Evolutionary conservation across 768 basidiomycete genomes (phyloP).

Genomic region (Kwoniella sp.): DNA sequence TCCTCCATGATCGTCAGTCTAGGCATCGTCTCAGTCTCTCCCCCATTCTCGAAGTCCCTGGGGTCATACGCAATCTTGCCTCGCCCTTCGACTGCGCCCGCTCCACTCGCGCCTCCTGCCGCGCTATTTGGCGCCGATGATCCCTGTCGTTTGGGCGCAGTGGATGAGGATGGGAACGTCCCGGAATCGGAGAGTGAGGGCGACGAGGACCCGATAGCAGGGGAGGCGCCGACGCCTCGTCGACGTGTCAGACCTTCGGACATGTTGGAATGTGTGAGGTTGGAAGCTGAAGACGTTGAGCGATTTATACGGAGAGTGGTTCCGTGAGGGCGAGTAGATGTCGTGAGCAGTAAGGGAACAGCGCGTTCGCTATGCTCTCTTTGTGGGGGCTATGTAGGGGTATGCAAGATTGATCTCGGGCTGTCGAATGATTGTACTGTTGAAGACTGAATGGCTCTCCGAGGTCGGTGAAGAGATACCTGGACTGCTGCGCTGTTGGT

Average conservation of each 20-base stretch:
- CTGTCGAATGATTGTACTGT: background rate
- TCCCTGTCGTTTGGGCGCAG: conserved; percentile 26
- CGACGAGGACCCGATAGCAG: conserved; percentile 32
- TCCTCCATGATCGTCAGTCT: conserved; percentile 95
- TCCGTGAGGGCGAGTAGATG: too few species aligned
- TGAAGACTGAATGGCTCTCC: too few species aligned
- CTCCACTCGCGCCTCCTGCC: conserved; percentile 40
- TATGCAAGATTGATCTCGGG: too few species aligned
- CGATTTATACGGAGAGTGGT: too few species aligned
- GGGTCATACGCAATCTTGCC: conserved; percentile 92
- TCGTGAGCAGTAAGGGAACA: too few species aligned
- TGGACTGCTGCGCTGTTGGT: too few species aligned
- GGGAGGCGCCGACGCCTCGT: conserved; percentile 46
- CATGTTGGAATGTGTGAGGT: conserved; percentile 21
- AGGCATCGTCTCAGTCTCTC: conserved; percentile 69
- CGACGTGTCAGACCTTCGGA: conserved; percentile 55
- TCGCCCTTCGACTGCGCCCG: conserved; percentile 75
- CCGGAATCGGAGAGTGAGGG: conserved; percentile 25
- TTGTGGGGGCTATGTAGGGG: too few species aligned
- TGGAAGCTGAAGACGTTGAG: background rate
- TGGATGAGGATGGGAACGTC: conserved; percentile 26
- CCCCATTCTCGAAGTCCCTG: conserved; percentile 67
- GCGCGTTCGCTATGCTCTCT: too few species aligned
- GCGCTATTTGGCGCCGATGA: conserved; percentile 59
- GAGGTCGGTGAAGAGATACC: background rate